These are phyloP conservation scores for Cylindrotheca closterium DNA, from an alignment of 108 stramenopile genomes.

Conservation along the genomic window DNA sequence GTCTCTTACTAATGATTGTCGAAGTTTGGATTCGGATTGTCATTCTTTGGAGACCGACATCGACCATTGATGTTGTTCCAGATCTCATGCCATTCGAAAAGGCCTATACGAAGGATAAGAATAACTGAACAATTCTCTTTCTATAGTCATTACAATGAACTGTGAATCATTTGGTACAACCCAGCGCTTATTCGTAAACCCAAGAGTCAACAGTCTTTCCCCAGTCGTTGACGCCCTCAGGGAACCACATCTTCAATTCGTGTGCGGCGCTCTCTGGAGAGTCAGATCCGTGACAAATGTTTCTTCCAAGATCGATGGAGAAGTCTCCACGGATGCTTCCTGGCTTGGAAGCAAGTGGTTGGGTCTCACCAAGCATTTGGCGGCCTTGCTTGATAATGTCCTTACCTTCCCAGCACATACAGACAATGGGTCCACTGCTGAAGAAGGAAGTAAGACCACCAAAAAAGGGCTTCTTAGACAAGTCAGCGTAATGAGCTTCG, in stretches of 20 bases:
- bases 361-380: conserved; percentile 85
- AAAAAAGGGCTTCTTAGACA: conserved; percentile 91
- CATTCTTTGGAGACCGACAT: conserved; percentile 63
- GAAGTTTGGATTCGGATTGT: conserved; percentile 61
- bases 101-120: conserved; percentile 1
- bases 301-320: conserved; percentile 80
- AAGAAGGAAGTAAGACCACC: conserved; percentile 91
- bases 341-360: conserved; percentile 80
- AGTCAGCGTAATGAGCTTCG: conserved; percentile 90
- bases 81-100: conserved; percentile 41
- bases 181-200: conserved; percentile 59
- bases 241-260: conserved; percentile 89
- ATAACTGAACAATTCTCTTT: neutral
- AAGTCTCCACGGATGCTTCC: conserved; percentile 84
- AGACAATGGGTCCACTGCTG: conserved; percentile 89
- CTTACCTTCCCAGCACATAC: conserved; percentile 87
- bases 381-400: conserved; percentile 84
- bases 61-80: conserved; percentile 69
- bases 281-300: conserved; percentile 73
- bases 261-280: conserved; percentile 73
- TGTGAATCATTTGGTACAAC: neutral
- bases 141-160: neutral
- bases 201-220: conserved; percentile 68
- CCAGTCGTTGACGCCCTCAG: conserved; percentile 86
- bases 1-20: conserved; percentile 54